Evolutionary conservation across 352 stramenopile species (phyloP).

Genomic region (Hyaloperonospora arabidopsidis): DNA sequence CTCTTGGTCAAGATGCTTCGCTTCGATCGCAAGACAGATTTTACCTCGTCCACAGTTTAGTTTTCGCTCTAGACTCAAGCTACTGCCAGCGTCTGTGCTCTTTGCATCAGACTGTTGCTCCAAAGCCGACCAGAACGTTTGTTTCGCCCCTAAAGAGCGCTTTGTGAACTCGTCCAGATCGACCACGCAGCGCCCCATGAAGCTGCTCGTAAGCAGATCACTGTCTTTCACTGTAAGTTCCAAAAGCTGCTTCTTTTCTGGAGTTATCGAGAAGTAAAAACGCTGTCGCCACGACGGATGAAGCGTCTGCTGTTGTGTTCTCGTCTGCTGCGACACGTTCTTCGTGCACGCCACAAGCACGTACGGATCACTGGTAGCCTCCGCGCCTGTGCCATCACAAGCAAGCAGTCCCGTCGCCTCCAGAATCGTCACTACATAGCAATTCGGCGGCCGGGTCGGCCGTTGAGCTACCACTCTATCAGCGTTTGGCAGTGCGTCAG

Average conservation of each 20-base stretch:
- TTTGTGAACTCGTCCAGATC: slow-evolving; percentile 54
- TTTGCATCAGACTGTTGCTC: slow-evolving; percentile 37
- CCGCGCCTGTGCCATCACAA: slow-evolving; percentile 43
- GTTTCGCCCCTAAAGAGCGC: slow-evolving; percentile 39
- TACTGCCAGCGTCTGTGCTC: slow-evolving; percentile 28
- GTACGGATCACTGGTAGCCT: slow-evolving; percentile 61
- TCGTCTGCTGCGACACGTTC: slow-evolving; percentile 53
- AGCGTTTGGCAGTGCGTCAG: background rate
- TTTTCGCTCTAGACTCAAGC: slow-evolving; percentile 40
- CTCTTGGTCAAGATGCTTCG: slow-evolving; percentile 47
- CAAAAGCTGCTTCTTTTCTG: slow-evolving; percentile 37
- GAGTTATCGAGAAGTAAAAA: slow-evolving; percentile 56
- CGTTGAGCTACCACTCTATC: background rate
- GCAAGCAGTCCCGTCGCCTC: slow-evolving; percentile 48
- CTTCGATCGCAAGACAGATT: slow-evolving; percentile 59
- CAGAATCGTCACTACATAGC: slow-evolving; percentile 58
- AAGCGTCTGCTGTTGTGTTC: slow-evolving; percentile 56
- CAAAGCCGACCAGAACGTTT: slow-evolving; percentile 62
- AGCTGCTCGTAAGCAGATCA: slow-evolving; percentile 61
- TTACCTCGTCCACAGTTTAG: slow-evolving; percentile 46
- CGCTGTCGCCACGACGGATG: slow-evolving; percentile 56
- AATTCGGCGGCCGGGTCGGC: slow-evolving; percentile 30
- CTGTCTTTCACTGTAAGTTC: slow-evolving; percentile 55
- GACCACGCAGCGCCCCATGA: slow-evolving; percentile 63
- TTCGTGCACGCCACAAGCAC: slow-evolving; percentile 49